Conservation (phyloP, 2,329 filamentous ascomycete species). For the Aspergillus calidoustus region DNA sequence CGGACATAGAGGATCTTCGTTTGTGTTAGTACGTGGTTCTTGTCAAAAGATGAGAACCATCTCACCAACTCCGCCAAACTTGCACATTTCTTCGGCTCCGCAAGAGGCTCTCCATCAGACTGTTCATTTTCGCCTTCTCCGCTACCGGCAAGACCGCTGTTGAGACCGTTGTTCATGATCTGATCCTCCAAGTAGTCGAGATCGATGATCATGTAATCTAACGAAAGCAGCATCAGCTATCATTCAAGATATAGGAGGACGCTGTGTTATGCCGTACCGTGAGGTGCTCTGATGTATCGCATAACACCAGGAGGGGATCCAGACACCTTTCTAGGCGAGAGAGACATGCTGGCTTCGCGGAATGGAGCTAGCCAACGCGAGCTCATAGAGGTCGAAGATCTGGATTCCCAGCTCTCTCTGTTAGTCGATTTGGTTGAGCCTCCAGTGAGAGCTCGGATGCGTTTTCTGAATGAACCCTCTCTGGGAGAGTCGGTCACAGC, state of each 20-base stretch:
- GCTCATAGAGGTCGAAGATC: conserved; percentile 3
- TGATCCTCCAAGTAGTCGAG: conserved; percentile 12
- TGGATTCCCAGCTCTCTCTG: conserved; percentile 10
- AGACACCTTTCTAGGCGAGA: background rate
- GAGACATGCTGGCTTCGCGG: conserved; percentile 10
- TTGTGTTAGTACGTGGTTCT: conserved; percentile 2
- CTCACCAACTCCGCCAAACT: conserved; percentile 20
- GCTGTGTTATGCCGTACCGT: conserved; percentile 7
- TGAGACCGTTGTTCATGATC: conserved; percentile 5
- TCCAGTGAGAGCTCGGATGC: conserved; percentile 9
- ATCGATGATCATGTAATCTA: conserved; percentile 23
- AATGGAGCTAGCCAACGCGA: background rate
- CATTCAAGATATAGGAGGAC: background rate
- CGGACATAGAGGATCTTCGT: conserved; percentile 21
- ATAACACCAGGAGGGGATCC: background rate
- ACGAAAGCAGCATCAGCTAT: background rate
- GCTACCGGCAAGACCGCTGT: background rate
- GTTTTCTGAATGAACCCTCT: conserved; percentile 4
- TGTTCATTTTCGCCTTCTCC: background rate
- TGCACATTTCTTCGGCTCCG: background rate
- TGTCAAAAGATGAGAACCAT: background rate
- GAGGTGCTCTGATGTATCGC: conserved; percentile 17
- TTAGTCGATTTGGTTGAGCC: conserved; percentile 3
- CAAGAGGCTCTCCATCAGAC: background rate
- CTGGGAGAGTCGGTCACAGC: background rate